Evolutionary conservation across 768 basidiomycete species (phyloP), one percentile per base, ranked within the genome.

Genomic region (Tulasnella sp.): DNA sequence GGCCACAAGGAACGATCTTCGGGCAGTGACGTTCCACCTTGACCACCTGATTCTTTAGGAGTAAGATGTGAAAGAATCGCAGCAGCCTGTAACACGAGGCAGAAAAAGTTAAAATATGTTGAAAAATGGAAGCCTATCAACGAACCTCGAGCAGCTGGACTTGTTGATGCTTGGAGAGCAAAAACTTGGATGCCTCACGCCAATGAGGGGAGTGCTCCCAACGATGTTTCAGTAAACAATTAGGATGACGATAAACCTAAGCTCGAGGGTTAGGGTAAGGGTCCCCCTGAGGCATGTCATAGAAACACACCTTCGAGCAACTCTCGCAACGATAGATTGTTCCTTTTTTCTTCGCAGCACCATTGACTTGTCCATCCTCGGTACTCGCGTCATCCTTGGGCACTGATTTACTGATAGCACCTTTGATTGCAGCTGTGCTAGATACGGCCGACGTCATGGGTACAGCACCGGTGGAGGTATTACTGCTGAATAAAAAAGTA

Each of bases 151-250:
- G 81, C 45, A 96, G 68, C 59, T 96, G 93, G 0, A 99, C 93
- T 59, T 98, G 92, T 61, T 96, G 91, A 63, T 96, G 92, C 67
- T 96, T 98, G 66, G 82, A 87, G 53, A 96, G 71, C 28, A 90
- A 77, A 59, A 91, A 80, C 63, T 91, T 88, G 57, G 83, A 76
- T 1, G 91, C 84, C 63, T 91, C 87, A 37, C 84, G 81, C 93
- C 93, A 98, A 60, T 95, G 90, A 16, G 87, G 86, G 29, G 86
- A 88, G 62, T 93, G 89, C 61, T 96, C 92, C 93, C 93, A 98
- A 29, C 93, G 83, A 62, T 98, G 93, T 66, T 96, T 96, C 66
- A 92, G 86, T 42, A 98, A 71, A 66, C 92, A 96, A 10, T 85
- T 88, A 2, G 90, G 90, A 66, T 98, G 92, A 2, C 68, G 63